Evolutionary conservation across 2,329 filamentous ascomycete genomes (phyloP), one percentile per base, ranked within the genome.

Genomic region (Diaporthe sp.): DNA sequence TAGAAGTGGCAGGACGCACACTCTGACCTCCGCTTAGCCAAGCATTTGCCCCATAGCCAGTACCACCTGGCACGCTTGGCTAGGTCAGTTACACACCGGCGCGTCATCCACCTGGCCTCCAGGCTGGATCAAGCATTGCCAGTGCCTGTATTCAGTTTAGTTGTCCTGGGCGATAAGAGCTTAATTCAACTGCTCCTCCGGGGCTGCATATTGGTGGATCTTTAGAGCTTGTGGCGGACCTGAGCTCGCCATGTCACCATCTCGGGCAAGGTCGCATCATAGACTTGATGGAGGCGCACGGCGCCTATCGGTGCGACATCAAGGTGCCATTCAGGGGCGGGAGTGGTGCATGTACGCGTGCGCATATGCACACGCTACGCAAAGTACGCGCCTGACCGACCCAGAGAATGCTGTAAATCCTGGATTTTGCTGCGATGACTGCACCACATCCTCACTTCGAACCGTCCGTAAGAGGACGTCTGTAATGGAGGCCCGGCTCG

Each of bases 111-210:
- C 61, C 27, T 9, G 7, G 58, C 44, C 17, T 17, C 44, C 44
- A 51, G 42, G 44, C 61, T 66, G 7, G 42, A 51, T 32, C 47
- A 66, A 66, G 63, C 63, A 66, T 66, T 66, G 44, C 63, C 44
- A 66, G 32, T 53, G 63, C 63, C 63, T 39, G 12, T 32, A 53
- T 66, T 2, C 44, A 66, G 63, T 12, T 37, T 66, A 66, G 63
- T 27, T 51, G 63, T 66, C 44, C 63, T 66, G 63, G 44, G 63
- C 44, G 63, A 66, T 66, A 66, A 37, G 63, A 66, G 63, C 63
- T 66, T 66, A 39, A 19, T 51, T 66, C 63, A 12, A 66, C 63
- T 66, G 63, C 63, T 44, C 32, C 22, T 3, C 39, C 15, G 25
- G 63, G 44, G 37, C 39, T 44, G 30, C 27, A 9, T n/a, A 39